Conservation (phyloP, 257 asterid genomes). For the Penstemon davidsonii region DNA sequence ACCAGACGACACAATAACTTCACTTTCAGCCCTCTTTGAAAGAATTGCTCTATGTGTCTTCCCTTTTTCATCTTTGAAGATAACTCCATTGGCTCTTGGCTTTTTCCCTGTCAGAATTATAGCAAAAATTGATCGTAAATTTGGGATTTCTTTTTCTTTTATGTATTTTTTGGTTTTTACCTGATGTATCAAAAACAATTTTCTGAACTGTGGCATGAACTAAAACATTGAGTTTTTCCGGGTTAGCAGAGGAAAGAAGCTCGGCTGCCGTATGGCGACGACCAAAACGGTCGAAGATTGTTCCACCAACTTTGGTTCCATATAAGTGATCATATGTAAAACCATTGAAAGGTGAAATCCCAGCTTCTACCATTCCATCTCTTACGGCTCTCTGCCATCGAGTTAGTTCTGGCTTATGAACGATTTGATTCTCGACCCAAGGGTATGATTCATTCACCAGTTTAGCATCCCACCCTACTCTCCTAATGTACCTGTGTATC, state of each 20-base stretch:
- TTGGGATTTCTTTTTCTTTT: too few relatives aligned
- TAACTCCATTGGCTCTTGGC: conserved; percentile 76
- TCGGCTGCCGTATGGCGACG: conserved; percentile 96
- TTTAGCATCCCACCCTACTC: conserved; percentile 81
- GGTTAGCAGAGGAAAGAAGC: conserved; percentile 77
- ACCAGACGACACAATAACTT: conserved; percentile 75
- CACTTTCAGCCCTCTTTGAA: conserved; percentile 66
- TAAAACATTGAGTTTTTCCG: conserved; percentile 59
- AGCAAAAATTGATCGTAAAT: too few relatives aligned
- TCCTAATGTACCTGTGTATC: conserved; percentile 55
- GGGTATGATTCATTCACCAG: conserved; percentile 85
- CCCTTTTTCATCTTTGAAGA: conserved; percentile 83
- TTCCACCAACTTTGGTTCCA: conserved; percentile 97
- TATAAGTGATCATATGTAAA: conserved; percentile 87
- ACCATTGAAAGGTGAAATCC: conserved; percentile 91
- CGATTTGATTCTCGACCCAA: conserved; percentile 88
- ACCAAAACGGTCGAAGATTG: conserved; percentile 76
- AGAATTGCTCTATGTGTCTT: conserved; percentile 61
- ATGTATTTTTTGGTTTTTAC: conserved; percentile 23
- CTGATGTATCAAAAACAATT: conserved; percentile 64
- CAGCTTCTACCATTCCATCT: conserved; percentile 74
- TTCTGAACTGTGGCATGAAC: conserved; percentile 78
- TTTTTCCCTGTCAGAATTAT: conserved; percentile 42
- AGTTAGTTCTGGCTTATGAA: conserved; percentile 64
- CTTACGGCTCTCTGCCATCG: conserved; percentile 81